These are phyloP conservation scores for Cruciata laevipes DNA, from an alignment of 257 asterid genomes.

Conservation along the genomic window DNA sequence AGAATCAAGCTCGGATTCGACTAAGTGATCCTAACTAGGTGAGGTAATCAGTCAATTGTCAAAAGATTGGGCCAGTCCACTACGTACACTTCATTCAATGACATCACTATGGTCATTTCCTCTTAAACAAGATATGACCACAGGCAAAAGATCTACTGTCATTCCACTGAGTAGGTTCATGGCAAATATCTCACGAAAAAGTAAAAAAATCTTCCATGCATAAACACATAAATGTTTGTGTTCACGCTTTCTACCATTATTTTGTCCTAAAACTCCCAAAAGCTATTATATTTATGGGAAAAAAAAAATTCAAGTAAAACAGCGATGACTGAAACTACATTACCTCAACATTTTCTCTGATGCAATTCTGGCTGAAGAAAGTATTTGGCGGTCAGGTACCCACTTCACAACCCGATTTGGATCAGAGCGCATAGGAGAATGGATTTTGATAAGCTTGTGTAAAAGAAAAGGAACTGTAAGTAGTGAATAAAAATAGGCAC, in stretches of 20 bases:
- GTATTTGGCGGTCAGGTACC: conserved; percentile 58
- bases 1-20: neutral
- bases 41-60: neutral
- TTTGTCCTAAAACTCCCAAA: neutral
- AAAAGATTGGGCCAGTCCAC: neutral
- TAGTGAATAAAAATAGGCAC: neutral
- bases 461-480: conserved; percentile 6
- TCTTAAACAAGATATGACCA: neutral
- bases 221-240: neutral
- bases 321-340: conserved; percentile 2
- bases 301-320: neutral
- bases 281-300: neutral
- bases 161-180: neutral
- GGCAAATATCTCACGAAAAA: neutral
- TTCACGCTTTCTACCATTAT: neutral
- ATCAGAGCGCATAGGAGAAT: conserved; percentile 92
- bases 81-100: neutral
- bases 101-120: neutral
- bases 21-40: neutral
- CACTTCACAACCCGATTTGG: conserved; percentile 71
- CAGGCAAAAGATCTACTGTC: neutral
- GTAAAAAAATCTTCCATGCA: neutral
- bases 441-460: conserved; percentile 75
- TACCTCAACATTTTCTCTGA: conserved; percentile 77
- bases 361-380: conserved; percentile 69